These are phyloP conservation scores for Hanseniaspora clermontiae DNA, from an alignment of 805 yeast genomes.

Conservation along the genomic window DNA sequence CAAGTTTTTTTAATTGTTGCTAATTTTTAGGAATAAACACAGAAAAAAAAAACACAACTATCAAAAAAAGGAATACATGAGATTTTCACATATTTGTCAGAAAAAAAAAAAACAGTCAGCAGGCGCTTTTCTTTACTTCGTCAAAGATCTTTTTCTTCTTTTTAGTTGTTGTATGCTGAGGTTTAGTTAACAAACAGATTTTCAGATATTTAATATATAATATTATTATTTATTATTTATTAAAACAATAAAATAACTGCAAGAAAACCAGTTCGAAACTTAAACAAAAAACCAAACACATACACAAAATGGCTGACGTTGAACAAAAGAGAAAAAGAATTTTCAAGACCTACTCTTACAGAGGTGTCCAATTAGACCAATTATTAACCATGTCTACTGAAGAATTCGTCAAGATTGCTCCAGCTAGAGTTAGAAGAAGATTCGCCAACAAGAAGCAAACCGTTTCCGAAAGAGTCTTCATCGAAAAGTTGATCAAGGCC, in stretches of 20 bases:
- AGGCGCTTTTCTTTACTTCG: no score
- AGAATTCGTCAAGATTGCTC: conserved; percentile 92
- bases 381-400: conserved; percentile 88
- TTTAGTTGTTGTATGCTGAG: no score
- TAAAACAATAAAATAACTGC: no score
- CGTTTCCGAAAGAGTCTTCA: conserved; percentile 53
- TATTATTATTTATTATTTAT: no score
- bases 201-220: no score
- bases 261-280: neutral
- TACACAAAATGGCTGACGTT: conserved; percentile 22
- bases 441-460: conserved; percentile 92
- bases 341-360: conserved; percentile 95
- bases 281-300: conserved; percentile 2
- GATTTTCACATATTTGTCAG: no score
- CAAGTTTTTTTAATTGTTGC: no score
- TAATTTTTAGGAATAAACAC: no score
- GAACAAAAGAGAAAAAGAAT: conserved; percentile 68
- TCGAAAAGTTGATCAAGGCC: conserved; percentile 96
- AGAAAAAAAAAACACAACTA: neutral
- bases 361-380: conserved; percentile 95
- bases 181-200: no score
- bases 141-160: no score
- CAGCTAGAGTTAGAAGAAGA: conserved; percentile 99
- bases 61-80: no score
- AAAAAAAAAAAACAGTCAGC: no score